phyloP scores from a whole-genome alignment of 2,329 filamentous ascomycete genomes.

The Sclerotinia glacialis region DNA sequence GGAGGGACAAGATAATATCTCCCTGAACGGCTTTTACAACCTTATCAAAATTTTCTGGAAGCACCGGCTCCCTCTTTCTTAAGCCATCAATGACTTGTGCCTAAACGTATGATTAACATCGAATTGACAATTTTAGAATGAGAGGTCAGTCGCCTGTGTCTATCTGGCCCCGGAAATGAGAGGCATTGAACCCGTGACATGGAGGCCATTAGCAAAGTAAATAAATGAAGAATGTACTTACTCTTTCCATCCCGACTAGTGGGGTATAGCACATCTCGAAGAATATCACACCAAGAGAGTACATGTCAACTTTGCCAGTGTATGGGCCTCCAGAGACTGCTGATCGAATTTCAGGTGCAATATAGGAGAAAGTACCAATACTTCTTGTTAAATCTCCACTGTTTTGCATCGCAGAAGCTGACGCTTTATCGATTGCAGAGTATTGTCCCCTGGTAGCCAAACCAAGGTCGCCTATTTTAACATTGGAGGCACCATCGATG shows the following conservation, averaged over 20 bases:
- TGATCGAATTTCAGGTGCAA: constrained; percentile 86
- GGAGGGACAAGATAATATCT: constrained; percentile 73
- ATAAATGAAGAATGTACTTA: constrained; percentile 2
- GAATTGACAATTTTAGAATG: background rate
- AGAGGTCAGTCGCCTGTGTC: background rate
- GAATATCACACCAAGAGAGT: constrained; percentile 93
- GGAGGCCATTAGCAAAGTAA: background rate
- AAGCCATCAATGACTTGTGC: constrained; percentile 63
- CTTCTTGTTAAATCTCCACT: constrained; percentile 65
- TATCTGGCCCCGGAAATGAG: background rate
- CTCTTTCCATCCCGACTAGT: constrained; percentile 59
- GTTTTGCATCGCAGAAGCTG: constrained; percentile 29
- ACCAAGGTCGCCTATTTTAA: constrained; percentile 96
- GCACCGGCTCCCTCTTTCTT: constrained; percentile 61
- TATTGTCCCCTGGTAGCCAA: constrained; percentile 86
- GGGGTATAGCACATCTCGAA: constrained; percentile 89
- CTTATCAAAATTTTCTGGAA: constrained; percentile 71
- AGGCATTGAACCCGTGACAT: background rate
- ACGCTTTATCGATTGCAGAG: constrained; percentile 53
- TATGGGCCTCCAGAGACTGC: constrained; percentile 69
- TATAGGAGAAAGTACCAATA: constrained; percentile 80
- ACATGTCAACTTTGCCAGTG: constrained; percentile 97
- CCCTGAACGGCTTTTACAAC: constrained; percentile 68
- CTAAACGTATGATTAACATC: constrained; percentile 6
- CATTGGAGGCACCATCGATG: constrained; percentile 84